phyloP scores from a whole-genome alignment of 2,329 filamentous ascomycete genomes.

The Plenodomus tracheiphilus region DNA sequence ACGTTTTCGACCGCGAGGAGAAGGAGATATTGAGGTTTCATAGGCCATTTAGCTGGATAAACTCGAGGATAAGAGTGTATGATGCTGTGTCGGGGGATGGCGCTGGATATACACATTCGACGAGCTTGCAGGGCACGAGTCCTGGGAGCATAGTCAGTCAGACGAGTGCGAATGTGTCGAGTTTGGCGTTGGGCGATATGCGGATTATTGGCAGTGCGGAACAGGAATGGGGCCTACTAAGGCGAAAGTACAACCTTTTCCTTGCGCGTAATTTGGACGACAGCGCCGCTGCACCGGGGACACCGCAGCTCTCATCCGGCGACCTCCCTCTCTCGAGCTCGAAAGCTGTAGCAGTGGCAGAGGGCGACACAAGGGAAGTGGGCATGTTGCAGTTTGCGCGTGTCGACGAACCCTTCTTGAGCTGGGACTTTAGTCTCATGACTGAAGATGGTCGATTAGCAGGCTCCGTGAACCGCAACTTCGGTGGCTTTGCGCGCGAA shows the following conservation, averaged over 20 bases:
- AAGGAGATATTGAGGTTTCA: constrained; percentile 65
- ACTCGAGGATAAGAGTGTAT: constrained; percentile 54
- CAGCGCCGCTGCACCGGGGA: constrained; percentile 38
- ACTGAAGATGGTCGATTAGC: constrained; percentile 56
- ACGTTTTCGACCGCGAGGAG: constrained; percentile 65
- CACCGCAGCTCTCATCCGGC: constrained; percentile 47
- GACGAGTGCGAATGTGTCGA: constrained; percentile 57
- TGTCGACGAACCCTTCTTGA: constrained; percentile 65
- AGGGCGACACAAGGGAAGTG: constrained; percentile 42
- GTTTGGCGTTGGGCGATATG: constrained; percentile 60
- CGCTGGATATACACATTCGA: constrained; percentile 44
- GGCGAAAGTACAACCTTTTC: constrained; percentile 68
- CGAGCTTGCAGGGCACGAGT: constrained; percentile 50
- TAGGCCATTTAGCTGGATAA: constrained; percentile 67
- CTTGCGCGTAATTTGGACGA: constrained; percentile 55
- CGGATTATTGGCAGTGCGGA: constrained; percentile 66
- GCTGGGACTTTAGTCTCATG: constrained; percentile 66
- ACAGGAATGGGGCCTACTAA: constrained; percentile 64
- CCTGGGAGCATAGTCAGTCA: constrained; percentile 48
- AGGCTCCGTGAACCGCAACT: constrained; percentile 67
- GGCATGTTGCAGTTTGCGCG: constrained; percentile 64
- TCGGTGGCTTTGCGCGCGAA: constrained; percentile 64
- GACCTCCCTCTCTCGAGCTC: constrained; percentile 54
- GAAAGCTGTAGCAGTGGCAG: constrained; percentile 51
- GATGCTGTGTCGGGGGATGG: constrained; percentile 31